Base-by-base conservation (phyloP, 495 filamentous ascomycete species). In the Hyaloscypha variabilis region DNA sequence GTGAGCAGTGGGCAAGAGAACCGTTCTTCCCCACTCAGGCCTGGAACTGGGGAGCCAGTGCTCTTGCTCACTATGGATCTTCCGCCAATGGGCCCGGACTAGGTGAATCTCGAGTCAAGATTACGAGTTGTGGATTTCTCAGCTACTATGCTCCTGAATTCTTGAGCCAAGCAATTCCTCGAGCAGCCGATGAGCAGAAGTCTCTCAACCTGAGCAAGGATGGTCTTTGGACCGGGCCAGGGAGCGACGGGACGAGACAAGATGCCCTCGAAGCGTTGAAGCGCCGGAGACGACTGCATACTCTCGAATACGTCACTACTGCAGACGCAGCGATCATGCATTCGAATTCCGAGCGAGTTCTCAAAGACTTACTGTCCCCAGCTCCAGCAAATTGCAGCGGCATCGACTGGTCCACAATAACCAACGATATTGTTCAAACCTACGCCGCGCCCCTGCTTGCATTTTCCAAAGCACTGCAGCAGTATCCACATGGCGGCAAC, bases 131-230 rank as follows among this genome's bases (percentile, higher is more conserved):
- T 66, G 73, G 74, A 0, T 51, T 77, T 24, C 60, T 77, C 50
- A 77, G 73, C 28, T 77, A 71, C 60, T 77, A 79, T 63, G 64
- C 75, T 26, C 70, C 71, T 10, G 42, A 13, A 6, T 71, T 76
- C 61, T 10, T 69, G 54, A 68, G 67, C 24, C 54, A 68, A 49
- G 58, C 39, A 21, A 24, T 55, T 21, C 39, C 67, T 14, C 39
- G 67, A 65, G 58, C 36, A 10, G 23, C 50, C 2, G 54, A 62
- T 53, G 69, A 74, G 54, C 57, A 56, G 65, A 70, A 42, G 26
- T 34, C 29, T 14, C 69, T 77, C 17, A 76, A 76, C 46, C 54
- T 77, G 46, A 74, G 69, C 4, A 52, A n/a, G 3, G 65, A 68
- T 36, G 74, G 76, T 2, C 21, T 56, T 2, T 77, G 75, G 75